Percentiles rank a stretch among this genome's conserved stretches.
Evolutionary conservation across 225 moss, liverwort and hornwort species (phyloP).

Genomic region (Pleurozium schreberi): DNA sequence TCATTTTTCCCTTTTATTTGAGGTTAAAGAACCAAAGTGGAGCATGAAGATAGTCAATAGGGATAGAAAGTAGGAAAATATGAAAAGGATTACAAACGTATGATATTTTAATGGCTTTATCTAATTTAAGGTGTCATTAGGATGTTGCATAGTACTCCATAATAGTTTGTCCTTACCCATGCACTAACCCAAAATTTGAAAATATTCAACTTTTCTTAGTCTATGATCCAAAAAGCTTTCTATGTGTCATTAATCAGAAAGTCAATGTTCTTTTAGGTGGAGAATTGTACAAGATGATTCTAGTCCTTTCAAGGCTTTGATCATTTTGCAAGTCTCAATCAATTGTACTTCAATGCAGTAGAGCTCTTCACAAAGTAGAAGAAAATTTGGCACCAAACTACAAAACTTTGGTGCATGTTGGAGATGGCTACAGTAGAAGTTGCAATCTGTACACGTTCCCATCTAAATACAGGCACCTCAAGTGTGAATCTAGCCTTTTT

Average conservation of each 20-base stretch:
- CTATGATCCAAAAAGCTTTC: background rate
- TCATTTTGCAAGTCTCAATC: background rate
- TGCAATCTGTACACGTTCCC: no score
- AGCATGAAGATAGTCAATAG: background rate
- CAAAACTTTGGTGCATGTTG: no score
- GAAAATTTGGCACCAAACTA: no score
- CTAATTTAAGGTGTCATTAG: no score
- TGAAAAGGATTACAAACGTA: accelerated
- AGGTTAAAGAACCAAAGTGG: background rate
- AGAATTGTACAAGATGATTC: background rate
- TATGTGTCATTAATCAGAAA: background rate
- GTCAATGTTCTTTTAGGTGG: no score
- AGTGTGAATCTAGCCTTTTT: no score
- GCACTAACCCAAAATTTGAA: no score
- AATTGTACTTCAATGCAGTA: background rate
- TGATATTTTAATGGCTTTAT: background rate
- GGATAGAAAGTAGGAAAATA: background rate
- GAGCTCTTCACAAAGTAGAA: background rate
- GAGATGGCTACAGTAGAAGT: no score
- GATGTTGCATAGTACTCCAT: no score
- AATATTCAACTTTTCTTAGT: background rate
- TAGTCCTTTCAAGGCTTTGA: background rate
- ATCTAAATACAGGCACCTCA: no score
- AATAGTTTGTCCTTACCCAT: no score
- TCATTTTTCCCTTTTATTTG: background rate